phyloP scores from a whole-genome alignment of 2,329 filamentous ascomycete genomes.

The Cadophora gregata region DNA sequence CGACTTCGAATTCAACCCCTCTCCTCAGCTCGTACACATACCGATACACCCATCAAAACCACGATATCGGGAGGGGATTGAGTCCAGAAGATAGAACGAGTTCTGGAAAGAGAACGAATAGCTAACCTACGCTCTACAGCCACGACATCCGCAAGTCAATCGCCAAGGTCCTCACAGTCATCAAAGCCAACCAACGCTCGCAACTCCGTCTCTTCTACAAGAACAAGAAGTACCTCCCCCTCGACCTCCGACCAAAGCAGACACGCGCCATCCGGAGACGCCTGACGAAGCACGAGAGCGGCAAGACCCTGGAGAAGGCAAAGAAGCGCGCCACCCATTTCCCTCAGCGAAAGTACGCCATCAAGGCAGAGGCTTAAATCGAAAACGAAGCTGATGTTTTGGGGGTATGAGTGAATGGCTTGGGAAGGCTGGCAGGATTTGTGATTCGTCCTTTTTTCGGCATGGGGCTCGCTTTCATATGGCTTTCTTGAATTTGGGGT shows the following conservation, averaged over 20 bases:
- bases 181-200: conserved; percentile 99
- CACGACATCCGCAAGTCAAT: conserved; percentile 99
- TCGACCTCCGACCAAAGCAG: conserved; percentile 98
- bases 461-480: conserved; percentile 39
- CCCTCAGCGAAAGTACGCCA: conserved; percentile 97
- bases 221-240: conserved; percentile 98
- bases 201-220: conserved; percentile 99
- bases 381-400: conserved; percentile 23
- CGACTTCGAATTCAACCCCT: not conserved
- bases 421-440: conserved; percentile 27
- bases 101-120: not conserved
- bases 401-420: not conserved
- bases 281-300: conserved; percentile 89
- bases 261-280: conserved; percentile 97
- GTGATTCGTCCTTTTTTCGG: conserved; percentile 29
- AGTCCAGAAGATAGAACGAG: not conserved
- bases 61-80: not conserved
- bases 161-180: conserved; percentile 97
- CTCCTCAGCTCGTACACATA: not conserved
- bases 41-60: not conserved
- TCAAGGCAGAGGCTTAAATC: conserved; percentile 67
- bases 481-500: conserved; percentile 34
- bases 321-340: conserved; percentile 97
- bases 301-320: conserved; percentile 86
- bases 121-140: conserved; percentile 54